phyloP scores from a whole-genome alignment of 345 rosid species.

The Syzygium aqueum region DNA sequence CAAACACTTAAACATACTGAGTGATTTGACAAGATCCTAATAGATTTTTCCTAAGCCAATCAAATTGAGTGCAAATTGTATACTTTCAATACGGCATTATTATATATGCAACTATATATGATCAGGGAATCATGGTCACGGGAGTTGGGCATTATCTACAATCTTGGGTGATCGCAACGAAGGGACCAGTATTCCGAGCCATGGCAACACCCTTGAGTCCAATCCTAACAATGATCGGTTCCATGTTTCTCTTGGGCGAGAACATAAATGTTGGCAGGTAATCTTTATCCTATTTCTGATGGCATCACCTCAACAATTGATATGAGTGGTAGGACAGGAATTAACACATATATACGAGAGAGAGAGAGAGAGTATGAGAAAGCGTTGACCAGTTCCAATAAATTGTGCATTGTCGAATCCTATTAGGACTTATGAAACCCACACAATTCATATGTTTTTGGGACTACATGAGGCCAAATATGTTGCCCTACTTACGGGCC shows the following conservation, averaged over 20 bases:
- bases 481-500: neutral
- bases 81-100: neutral
- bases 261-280: constrained; percentile 8
- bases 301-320: neutral
- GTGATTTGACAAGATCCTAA: neutral
- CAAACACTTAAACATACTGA: neutral
- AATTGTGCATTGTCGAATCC: neutral
- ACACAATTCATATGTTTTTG: too few relatives aligned
- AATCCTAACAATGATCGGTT: constrained; percentile 4
- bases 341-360: too few relatives aligned
- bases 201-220: constrained; percentile 6
- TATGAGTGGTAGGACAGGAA: too few relatives aligned
- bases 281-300: neutral
- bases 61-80: neutral
- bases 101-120: neutral
- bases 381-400: too few relatives aligned
- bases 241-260: constrained; percentile 10
- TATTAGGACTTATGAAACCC: neutral
- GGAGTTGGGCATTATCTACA: constrained; percentile 9
- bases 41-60: neutral
- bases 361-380: too few relatives aligned
- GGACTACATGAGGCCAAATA: too few relatives aligned
- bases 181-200: constrained; percentile 15
- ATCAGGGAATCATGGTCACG: constrained; percentile 7
- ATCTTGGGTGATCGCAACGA: constrained; percentile 8